Evolutionary conservation across 2,329 filamentous ascomycete genomes (phyloP).

Genomic region (Fusarium nelsonii): DNA sequence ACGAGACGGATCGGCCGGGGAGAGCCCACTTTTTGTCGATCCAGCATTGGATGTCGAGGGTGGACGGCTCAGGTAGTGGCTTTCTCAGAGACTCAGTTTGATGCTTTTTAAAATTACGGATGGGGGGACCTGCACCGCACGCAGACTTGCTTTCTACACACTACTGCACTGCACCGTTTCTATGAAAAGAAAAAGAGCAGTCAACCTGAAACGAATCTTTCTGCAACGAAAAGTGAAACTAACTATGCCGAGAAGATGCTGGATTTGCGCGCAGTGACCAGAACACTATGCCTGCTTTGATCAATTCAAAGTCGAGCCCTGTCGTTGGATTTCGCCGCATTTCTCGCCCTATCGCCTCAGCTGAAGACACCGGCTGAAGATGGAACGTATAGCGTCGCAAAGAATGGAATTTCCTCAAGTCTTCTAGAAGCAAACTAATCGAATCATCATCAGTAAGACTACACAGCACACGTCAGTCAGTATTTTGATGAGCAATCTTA

Average conservation of each 20-base stretch:
- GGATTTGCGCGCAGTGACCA: constrained; percentile 10
- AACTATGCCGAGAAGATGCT: constrained; percentile 15
- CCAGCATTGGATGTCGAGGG: constrained; percentile 11
- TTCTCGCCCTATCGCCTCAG: background rate
- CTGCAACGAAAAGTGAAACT: constrained; percentile 30
- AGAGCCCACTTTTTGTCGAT: constrained; percentile 24
- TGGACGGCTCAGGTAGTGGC: constrained; percentile 18
- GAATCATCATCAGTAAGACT: background rate
- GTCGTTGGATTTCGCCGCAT: constrained; percentile 6
- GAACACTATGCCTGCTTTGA: background rate
- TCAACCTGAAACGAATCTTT: constrained; percentile 34
- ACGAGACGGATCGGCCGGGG: constrained; percentile 24
- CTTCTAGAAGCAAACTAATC: constrained; percentile 3
- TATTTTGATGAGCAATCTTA: constrained; percentile 19
- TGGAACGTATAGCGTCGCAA: background rate
- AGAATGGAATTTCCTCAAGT: background rate
- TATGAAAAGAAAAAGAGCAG: constrained; percentile 1
- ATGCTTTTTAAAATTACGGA: constrained; percentile 28
- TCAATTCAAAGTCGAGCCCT: background rate
- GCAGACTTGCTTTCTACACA: background rate
- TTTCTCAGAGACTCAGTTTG: background rate
- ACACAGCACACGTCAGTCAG: background rate
- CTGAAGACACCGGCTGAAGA: constrained; percentile 17
- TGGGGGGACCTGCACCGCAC: background rate
- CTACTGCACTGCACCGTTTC: background rate